These are phyloP conservation scores for Elaeis guineensis DNA, from an alignment of 176 grass and related monocot species.

Conservation along the genomic window DNA sequence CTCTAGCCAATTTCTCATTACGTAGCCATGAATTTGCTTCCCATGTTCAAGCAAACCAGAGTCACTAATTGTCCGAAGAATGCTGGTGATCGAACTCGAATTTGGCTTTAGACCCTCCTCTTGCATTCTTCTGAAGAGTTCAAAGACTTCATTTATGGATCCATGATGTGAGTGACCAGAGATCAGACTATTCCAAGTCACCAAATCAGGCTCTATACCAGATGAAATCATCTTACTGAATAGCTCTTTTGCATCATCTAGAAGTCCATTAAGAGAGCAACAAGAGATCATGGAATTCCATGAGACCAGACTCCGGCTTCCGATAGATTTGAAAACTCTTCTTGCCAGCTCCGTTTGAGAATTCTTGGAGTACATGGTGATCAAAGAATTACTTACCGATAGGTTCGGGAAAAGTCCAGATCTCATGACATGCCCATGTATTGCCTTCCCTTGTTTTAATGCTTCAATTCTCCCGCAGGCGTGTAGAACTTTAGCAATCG, in stretches of 20 bases:
- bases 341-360: slow-evolving; percentile 33
- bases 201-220: slow-evolving; percentile 36
- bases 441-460: slow-evolving; percentile 33
- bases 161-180: slow-evolving; percentile 60
- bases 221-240: slow-evolving; percentile 34
- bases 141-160: slow-evolving; percentile 30
- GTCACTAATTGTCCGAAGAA: slow-evolving; percentile 52
- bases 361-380: slow-evolving; percentile 83
- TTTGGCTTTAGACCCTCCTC: slow-evolving; percentile 34
- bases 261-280: slow-evolving; percentile 59
- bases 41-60: slow-evolving; percentile 31
- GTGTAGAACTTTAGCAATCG: slow-evolving; percentile 55
- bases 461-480: slow-evolving; percentile 48
- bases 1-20: slow-evolving; percentile 34
- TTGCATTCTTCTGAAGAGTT: slow-evolving; percentile 31
- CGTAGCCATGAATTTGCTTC: slow-evolving; percentile 54
- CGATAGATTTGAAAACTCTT: slow-evolving; percentile 36
- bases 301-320: slow-evolving; percentile 25
- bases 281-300: slow-evolving; percentile 82
- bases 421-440: slow-evolving; percentile 50
- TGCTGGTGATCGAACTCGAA: slow-evolving; percentile 44
- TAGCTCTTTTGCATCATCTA: slow-evolving; percentile 58
- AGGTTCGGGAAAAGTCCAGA: slow-evolving; percentile 18
- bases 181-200: slow-evolving; percentile 71
- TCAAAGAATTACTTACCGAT: slow-evolving; percentile 65